Evolutionary conservation across 1,284 basidiomycete genomes (phyloP), one percentile per base, ranked within the genome.

Genomic region (Ustilago tritici): DNA sequence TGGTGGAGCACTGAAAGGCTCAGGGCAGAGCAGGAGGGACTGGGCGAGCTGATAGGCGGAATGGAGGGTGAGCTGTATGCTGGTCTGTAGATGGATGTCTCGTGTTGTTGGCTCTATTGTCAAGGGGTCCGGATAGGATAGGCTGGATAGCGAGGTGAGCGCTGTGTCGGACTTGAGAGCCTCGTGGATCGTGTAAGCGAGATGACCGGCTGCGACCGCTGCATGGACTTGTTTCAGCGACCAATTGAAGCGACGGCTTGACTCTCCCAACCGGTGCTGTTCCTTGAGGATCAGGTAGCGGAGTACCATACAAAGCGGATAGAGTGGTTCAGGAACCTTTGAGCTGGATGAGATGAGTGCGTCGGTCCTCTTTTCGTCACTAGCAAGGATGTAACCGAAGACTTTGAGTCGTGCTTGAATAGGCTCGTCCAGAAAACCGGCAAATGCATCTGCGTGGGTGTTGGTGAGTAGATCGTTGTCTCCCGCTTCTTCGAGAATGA

Each of bases 271-370:
- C 1, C 76, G 49, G 3, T 57, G 43, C 14, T 65, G 65, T 41
- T 78, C 76, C 19, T 68, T 71, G 15, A 72, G 43, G 54, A 78
- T 60, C 14, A 78, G 63, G 34, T 75, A 78, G n/a, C 76, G 65
- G 0, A 78, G 60, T 3, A 76, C 74, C 19, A 76, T 69, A 49
- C 74, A 76, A n/a, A 71, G 52, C 1, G 65, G 74, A 31, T 68
- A 57, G 3, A 76, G 56, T 11, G 74, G 38, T 23, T 47, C 50
- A 9, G 74, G 74, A 7, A 76, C 65, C 6, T 7, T 17, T 0
- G 62, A 43, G 19, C 23, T 31, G 15, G 61, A 49, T 6, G 57
- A 35, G n/a, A 32, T 53, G 23, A 69, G 56, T 14, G 65, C 61
- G 4, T 56, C 59, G 19, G 61, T 68, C 41, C 65, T 62, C 6